Evolutionary conservation across 768 basidiomycete species (phyloP).

Genomic region (Termitomyces sp.): DNA sequence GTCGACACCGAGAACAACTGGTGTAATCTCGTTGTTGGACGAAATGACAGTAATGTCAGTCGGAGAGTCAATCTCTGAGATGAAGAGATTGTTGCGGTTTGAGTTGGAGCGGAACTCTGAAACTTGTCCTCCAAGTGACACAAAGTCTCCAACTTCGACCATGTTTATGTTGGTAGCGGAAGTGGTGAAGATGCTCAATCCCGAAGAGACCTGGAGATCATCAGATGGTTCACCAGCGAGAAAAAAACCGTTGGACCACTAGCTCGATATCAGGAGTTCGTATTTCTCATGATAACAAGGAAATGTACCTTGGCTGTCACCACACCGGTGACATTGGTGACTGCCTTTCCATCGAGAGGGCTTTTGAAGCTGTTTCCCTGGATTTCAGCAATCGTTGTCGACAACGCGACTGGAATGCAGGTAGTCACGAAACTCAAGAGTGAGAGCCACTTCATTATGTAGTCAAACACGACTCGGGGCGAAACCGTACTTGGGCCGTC

Average conservation of each 20-base stretch:
- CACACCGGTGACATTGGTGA: constrained; percentile 42
- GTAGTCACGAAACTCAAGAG: constrained; percentile 24
- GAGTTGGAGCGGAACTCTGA: constrained; percentile 44
- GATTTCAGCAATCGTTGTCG: constrained; percentile 43
- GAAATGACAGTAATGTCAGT: constrained; percentile 39
- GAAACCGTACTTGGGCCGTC: background rate
- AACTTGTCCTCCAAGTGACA: constrained; percentile 42
- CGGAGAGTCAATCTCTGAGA: constrained; percentile 45
- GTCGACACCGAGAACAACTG: constrained; percentile 48
- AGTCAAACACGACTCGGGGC: constrained; percentile 3
- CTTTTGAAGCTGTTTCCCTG: constrained; percentile 46
- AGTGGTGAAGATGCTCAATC: constrained; percentile 44
- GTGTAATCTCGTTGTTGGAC: constrained; percentile 37
- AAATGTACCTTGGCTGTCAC: constrained; percentile 47
- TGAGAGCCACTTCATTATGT: constrained; percentile 26
- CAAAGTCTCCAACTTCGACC: constrained; percentile 41
- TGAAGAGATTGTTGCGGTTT: constrained; percentile 39
- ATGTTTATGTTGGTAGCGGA: constrained; percentile 29
- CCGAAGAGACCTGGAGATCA: constrained; percentile 46
- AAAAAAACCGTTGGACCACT: constrained; percentile 47
- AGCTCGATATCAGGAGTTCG: background rate
- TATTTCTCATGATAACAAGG: background rate
- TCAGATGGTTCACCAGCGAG: constrained; percentile 36
- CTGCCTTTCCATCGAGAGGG: constrained; percentile 38
- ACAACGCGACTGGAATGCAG: constrained; percentile 23